Evolutionary conservation across 305 asterid genomes (phyloP), one percentile per base, ranked within the genome.

Genomic region (Lippia alba): DNA sequence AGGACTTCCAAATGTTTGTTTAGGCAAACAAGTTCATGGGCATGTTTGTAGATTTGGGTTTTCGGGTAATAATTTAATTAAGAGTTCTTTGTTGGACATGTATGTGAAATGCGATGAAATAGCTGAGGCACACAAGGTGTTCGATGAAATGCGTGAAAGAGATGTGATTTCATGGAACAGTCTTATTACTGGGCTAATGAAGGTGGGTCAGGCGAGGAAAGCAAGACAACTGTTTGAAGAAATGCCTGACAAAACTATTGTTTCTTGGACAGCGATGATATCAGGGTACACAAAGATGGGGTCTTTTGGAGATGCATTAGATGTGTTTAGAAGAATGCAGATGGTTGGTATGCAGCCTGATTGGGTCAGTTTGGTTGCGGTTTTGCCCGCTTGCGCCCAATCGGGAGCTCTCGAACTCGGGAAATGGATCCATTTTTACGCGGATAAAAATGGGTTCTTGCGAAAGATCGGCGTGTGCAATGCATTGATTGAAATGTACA

Each of bases 231-330:
- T 94, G 11, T 91, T 94, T 68, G 94, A 90, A 12, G 82, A 76
- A 70, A 87, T 88, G 88, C 88, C 91, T 0, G 55, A 82, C 12
- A 88, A 78, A 78, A 87, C 66, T 19, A 72, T 90, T 9, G 83
- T 91, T 62, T 91, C 97, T 56, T 94, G 97, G 97, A 94, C 97
- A 0, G 64, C 85, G 3, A 88, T 91, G 94, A 90, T 94, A 45
- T 80, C 96, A 0, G 97, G 97, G 69, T 90, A 87, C 74, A 76
- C 90, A 5, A 88, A 70, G 80, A 70, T 49, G 14, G 86, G 96
- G 49, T 67, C 77, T 41, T 85, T 78, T 57, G 69, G 79, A 4
- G 94, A 90, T 33, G 97, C 99, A 0, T 78, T 90, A 81, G 87
- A 86, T 32, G 80, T 86, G 51, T 91, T 94, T 72, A 68, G 92